phyloP scores from a whole-genome alignment of 2,329 filamentous ascomycete genomes.

The Trichophyton schoenleinii region DNA sequence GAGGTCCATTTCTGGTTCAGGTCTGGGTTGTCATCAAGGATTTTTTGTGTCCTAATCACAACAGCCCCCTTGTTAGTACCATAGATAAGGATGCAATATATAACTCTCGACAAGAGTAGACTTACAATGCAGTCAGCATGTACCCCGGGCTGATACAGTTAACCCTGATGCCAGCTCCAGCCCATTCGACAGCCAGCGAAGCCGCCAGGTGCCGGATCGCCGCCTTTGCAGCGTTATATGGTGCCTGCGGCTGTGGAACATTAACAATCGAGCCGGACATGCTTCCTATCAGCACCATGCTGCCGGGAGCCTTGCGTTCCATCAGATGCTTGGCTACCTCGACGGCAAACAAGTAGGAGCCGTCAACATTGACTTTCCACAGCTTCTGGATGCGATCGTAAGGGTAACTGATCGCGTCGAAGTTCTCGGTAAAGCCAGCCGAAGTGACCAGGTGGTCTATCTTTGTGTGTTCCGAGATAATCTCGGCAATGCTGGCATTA shows the following conservation, averaged over 20 bases:
- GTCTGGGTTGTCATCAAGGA: conserved; percentile 83
- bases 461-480: conserved; percentile 59
- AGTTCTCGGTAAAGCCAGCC: conserved; percentile 95
- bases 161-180: conserved; percentile 71
- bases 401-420: conserved; percentile 80
- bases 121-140: conserved; percentile 87
- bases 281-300: conserved; percentile 88
- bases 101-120: conserved; percentile 16
- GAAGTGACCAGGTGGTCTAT: conserved; percentile 90
- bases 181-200: conserved; percentile 89
- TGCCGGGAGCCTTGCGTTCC: conserved; percentile 63
- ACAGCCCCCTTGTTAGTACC: background rate
- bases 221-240: conserved; percentile 88
- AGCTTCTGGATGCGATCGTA: conserved; percentile 85
- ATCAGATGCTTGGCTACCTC: conserved; percentile 80
- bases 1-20: conserved; percentile 84
- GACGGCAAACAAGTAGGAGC: conserved; percentile 79
- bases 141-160: conserved; percentile 95
- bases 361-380: conserved; percentile 87
- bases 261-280: conserved; percentile 94
- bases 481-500: conserved; percentile 56
- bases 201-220: conserved; percentile 79
- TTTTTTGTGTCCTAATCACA: conserved; percentile 65
- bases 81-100: background rate
- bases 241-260: conserved; percentile 82